A percentile compares a stretch with the other conserved stretches of the same genome.
Conservation (phyloP, 345 rosid genomes). For the Syzygium aromaticum region DNA sequence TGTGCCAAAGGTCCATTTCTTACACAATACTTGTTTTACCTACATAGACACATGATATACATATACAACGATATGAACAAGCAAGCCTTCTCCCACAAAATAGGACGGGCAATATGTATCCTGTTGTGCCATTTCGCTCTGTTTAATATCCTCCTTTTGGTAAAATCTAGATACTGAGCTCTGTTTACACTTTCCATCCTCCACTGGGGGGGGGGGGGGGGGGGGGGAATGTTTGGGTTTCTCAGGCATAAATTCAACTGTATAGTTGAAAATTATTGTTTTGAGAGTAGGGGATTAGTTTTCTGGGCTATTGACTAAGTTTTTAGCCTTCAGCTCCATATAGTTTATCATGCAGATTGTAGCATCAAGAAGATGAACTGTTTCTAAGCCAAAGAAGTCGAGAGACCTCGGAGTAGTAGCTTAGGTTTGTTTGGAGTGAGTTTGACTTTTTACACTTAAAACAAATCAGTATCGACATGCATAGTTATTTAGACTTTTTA, state of each 20-base stretch:
- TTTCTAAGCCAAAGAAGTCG: not conserved
- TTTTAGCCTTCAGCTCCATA: not conserved
- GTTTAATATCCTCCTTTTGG: not conserved
- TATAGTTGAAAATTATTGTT: not conserved
- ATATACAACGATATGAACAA: not conserved
- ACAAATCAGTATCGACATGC: accelerated
- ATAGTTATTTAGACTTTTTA: not conserved
- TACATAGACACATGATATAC: not conserved
- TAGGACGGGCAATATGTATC: not conserved
- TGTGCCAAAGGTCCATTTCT: not conserved
- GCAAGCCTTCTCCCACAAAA: not conserved
- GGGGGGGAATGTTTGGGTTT: not conserved
- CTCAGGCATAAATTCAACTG: not conserved
- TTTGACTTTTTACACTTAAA: not conserved
- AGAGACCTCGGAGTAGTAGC: not conserved
- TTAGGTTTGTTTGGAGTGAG: not conserved
- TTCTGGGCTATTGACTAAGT: not conserved
- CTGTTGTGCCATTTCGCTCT: not conserved
- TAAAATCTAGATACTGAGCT: not conserved
- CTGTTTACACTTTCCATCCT: not conserved
- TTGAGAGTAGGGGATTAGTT: not conserved
- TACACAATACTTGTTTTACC: not conserved
- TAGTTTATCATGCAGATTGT: not conserved
- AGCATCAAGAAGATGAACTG: not conserved
- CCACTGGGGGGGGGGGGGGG: not conserved